A percentile compares a stretch with the other conserved stretches of the same genome.
Evolutionary conservation across 495 filamentous ascomycete species (phyloP).

Genomic region (Neurospora sp.): DNA sequence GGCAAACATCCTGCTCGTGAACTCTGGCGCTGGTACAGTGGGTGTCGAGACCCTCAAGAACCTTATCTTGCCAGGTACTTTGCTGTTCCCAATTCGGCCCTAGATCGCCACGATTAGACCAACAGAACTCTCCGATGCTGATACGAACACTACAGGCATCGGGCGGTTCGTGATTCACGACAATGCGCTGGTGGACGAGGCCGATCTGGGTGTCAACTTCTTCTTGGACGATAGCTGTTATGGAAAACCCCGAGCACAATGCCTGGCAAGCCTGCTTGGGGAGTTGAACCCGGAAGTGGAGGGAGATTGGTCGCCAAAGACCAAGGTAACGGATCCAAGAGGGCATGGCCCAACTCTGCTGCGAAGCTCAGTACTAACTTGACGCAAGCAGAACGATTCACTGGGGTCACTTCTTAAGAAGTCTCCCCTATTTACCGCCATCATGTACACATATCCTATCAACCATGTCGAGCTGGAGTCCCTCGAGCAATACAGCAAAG

Average conservation of each 20-base stretch:
- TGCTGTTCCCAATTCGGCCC: neutral
- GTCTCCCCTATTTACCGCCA: slow-evolving; percentile 55
- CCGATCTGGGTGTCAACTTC: slow-evolving; percentile 92
- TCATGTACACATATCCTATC: slow-evolving; percentile 67
- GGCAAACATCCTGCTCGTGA: slow-evolving; percentile 78
- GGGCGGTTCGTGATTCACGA: slow-evolving; percentile 94
- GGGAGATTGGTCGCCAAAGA: slow-evolving; percentile 48
- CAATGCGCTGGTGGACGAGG: slow-evolving; percentile 60
- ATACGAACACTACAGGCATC: slow-evolving; percentile 45
- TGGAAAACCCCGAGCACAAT: slow-evolving; percentile 71
- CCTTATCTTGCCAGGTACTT: slow-evolving; percentile 69
- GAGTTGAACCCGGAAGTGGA: slow-evolving; percentile 96
- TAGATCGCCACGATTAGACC: neutral
- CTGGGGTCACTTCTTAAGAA: slow-evolving; percentile 31
- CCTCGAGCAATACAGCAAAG: slow-evolving; percentile 47
- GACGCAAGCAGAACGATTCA: neutral
- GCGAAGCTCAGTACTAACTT: slow-evolving; percentile 6
- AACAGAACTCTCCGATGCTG: neutral
- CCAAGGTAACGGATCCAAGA: slow-evolving; percentile 17
- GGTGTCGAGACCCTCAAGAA: slow-evolving; percentile 96
- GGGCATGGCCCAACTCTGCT: neutral
- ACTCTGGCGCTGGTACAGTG: slow-evolving; percentile 70
- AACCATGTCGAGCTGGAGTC: slow-evolving; percentile 44
- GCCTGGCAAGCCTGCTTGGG: slow-evolving; percentile 61
- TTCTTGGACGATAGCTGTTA: slow-evolving; percentile 75